Percentiles rank a stretch among this genome's conserved stretches.
Conservation (phyloP, 768 basidiomycete genomes). For the Macrolepiota dolichaula region DNA sequence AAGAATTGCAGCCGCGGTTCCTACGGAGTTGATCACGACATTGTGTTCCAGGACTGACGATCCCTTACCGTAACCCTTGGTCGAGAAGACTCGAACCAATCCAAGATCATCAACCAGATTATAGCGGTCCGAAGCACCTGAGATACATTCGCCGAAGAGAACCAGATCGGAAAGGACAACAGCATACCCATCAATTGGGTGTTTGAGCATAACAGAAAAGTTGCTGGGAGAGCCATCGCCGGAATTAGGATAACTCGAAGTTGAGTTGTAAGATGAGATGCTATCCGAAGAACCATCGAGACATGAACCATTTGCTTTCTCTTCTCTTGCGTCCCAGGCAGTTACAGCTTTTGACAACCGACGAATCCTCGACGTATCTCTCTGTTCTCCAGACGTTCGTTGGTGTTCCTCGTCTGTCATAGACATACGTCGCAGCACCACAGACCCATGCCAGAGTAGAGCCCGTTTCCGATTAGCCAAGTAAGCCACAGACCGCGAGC, state of each 20-base stretch:
- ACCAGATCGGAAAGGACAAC: conserved; percentile 57
- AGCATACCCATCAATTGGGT: conserved; percentile 24
- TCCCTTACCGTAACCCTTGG: no score
- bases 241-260: neutral
- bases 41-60: no score
- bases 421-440: conserved; percentile 23
- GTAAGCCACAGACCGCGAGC: conserved; percentile 47
- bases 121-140: conserved; percentile 16
- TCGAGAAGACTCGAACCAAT: conserved; percentile 37
- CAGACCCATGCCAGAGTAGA: conserved; percentile 63
- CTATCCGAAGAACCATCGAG: neutral
- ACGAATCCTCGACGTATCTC: neutral
- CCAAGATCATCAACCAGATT: conserved; percentile 32
- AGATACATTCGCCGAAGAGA: conserved; percentile 40
- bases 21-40: no score
- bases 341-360: neutral
- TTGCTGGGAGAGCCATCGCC: neutral
- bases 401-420: neutral
- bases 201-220: conserved; percentile 10
- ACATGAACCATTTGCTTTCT: neutral
- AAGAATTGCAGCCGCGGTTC: no score
- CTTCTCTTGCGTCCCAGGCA: neutral
- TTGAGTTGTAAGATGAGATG: neutral
- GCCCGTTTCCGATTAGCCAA: conserved; percentile 74
- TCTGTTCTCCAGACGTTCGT: neutral